Conservation (phyloP, 31 red algal genomes). For the Endocladia muricata region DNA sequence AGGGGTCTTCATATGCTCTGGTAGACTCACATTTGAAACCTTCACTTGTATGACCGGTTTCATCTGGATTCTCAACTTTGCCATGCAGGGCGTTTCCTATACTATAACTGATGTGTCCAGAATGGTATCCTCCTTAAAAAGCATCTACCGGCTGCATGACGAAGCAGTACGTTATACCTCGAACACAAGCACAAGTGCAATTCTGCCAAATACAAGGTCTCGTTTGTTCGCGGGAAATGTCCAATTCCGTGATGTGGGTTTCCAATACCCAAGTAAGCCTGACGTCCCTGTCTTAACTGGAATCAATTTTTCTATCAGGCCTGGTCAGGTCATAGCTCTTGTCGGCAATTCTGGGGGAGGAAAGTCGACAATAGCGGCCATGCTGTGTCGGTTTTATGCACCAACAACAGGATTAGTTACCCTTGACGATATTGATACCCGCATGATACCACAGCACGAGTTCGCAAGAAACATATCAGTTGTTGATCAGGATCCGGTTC, state of each 20-base stretch:
- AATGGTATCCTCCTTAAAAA: slow-evolving; percentile 34
- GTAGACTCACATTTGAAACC: slow-evolving; percentile 41
- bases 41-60: slow-evolving; percentile 56
- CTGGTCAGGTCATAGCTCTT: slow-evolving; percentile 84
- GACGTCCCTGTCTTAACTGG: slow-evolving; percentile 71
- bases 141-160: slow-evolving; percentile 59
- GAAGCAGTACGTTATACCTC: slow-evolving; percentile 19
- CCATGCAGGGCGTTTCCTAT: slow-evolving; percentile 65
- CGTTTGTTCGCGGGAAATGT: slow-evolving; percentile 30
- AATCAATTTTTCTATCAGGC: slow-evolving; percentile 60
- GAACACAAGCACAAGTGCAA: background rate
- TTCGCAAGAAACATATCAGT: slow-evolving; percentile 58
- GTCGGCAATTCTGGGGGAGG: slow-evolving; percentile 85
- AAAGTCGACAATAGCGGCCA: slow-evolving; percentile 84
- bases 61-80: slow-evolving; percentile 74
- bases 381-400: slow-evolving; percentile 82
- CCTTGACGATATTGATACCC: slow-evolving; percentile 72
- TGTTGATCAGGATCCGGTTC: slow-evolving; percentile 75
- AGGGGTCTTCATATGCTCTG: slow-evolving; percentile 44
- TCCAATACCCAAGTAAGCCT: slow-evolving; percentile 81
- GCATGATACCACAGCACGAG: slow-evolving; percentile 41
- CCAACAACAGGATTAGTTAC: slow-evolving; percentile 55
- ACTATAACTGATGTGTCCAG: slow-evolving; percentile 57
- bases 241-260: slow-evolving; percentile 67
- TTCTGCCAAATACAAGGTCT: slow-evolving; percentile 2